Evolutionary conservation across 202 grass and related monocot species (phyloP), one percentile per base, ranked within the genome.

Genomic region (Panicum virgatum): DNA sequence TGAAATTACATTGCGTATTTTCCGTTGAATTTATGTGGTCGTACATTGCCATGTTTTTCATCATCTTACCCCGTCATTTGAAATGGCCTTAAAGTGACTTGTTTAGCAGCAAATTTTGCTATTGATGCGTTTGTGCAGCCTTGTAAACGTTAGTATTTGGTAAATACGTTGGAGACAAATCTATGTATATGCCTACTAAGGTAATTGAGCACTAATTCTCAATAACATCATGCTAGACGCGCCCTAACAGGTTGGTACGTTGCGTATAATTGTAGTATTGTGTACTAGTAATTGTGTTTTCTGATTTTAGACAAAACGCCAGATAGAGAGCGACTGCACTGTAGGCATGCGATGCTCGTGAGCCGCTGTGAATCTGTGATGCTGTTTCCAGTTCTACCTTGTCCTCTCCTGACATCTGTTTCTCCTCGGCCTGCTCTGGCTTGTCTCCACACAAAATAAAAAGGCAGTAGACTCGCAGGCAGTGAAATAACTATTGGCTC

Each of bases 281-380:
- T 58, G 54, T 58, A 56, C 12, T 2, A 5, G 57, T 7, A 15
- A 32, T 32, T 62, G 12, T 29, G 27, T 62, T 62, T 32, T 18
- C 27, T 34, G 14, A 14, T 61, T 61, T 13, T 59, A 12, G 12
- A 30, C 26, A 61, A 61, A 61, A 62, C 16, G 12, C 27, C 59
- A 30, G 19, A n/a, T n/a, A 18, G 22, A 16, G 0, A 23, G 15
- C 20, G 12, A 62, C 22, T 76, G 39, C 20, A 45, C 14, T 62
- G 39, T 45, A 45, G 25, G 23, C 73, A 76, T 61, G 39, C 18
- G 56, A 62, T 62, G 74, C 39, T 29, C 38, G 72, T 75, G 52
- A 74, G 32, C 32, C n/a, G 11, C 51, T 13, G 30, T 50, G 14
- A 50, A 12, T 11, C 45, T 11, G 5, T 44, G 37, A 0, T 13